Evolutionary conservation across 352 stramenopile genomes (phyloP).

Genomic region (Pythium brassicae): DNA sequence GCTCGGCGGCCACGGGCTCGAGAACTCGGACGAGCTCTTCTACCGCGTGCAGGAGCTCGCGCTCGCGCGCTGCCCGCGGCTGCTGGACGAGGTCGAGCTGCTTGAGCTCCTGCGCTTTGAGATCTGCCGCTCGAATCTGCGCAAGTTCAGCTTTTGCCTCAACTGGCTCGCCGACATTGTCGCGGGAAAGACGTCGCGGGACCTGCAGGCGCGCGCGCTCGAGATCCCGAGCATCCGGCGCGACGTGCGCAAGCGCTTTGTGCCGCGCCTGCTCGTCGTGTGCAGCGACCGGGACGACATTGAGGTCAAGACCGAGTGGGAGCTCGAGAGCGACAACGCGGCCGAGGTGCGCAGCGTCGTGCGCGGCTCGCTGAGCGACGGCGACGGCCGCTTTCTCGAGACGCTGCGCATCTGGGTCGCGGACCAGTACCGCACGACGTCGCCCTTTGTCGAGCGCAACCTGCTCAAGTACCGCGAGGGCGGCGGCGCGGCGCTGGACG

Average conservation of each 20-base stretch:
- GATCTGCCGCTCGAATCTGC: conserved; percentile 81
- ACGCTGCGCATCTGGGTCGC: conserved; percentile 83
- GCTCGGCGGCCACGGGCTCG: conserved; percentile 72
- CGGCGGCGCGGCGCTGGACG: conserved; percentile 44
- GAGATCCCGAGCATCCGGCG: conserved; percentile 77
- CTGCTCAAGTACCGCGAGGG: conserved; percentile 78
- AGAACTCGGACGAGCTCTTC: conserved; percentile 85
- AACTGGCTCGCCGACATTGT: conserved; percentile 84
- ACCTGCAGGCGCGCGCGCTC: conserved; percentile 69
- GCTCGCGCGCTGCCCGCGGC: conserved; percentile 52
- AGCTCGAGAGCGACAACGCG: conserved; percentile 72
- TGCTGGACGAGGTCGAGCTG: conserved; percentile 61
- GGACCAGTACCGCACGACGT: conserved; percentile 83
- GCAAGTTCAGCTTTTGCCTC: conserved; percentile 82
- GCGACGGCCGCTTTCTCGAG: conserved; percentile 70
- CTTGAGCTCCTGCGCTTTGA: conserved; percentile 82
- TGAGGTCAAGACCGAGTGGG: conserved; percentile 83
- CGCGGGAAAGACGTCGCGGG: conserved; percentile 66
- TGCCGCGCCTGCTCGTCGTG: conserved; percentile 70
- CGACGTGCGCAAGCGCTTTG: conserved; percentile 77
- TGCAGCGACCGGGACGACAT: conserved; percentile 79
- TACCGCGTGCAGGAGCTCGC: conserved; percentile 78
- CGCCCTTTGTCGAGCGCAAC: conserved; percentile 80
- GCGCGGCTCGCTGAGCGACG: conserved; percentile 49
- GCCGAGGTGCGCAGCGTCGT: conserved; percentile 62